phyloP scores from a whole-genome alignment of 2,329 filamentous ascomycete species.

The Venturia pyrina region DNA sequence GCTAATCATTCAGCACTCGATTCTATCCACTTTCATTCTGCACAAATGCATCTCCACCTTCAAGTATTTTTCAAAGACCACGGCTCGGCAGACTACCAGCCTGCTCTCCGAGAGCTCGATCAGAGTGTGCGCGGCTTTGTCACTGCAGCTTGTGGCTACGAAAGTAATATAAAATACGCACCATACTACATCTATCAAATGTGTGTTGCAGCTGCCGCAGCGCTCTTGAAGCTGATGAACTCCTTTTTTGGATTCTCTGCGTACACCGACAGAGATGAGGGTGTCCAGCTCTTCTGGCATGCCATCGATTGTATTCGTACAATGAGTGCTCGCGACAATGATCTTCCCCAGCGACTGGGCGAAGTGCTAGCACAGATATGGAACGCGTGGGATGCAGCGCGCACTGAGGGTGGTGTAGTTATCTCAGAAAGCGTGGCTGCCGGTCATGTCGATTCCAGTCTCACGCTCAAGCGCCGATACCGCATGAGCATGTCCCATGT shows the following conservation, averaged over 20 bases:
- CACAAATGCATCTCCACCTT: conserved; percentile 63
- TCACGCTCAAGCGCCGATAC: conserved; percentile 74
- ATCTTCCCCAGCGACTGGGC: conserved; percentile 67
- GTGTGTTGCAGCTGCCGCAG: conserved; percentile 71
- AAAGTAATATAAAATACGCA: conserved; percentile 51
- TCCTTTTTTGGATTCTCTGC: conserved; percentile 59
- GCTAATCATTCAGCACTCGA: conserved; percentile 19
- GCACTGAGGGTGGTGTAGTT: conserved; percentile 3
- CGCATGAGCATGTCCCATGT: conserved; percentile 78
- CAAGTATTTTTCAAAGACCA: conserved; percentile 76
- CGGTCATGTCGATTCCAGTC: conserved; percentile 49
- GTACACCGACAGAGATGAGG: conserved; percentile 55
- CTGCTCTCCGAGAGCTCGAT: conserved; percentile 68
- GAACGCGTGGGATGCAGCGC: conserved; percentile 40
- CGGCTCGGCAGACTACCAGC: conserved; percentile 58
- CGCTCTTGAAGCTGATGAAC: conserved; percentile 65
- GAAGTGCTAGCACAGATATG: conserved; percentile 84
- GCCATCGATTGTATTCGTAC: conserved; percentile 61
- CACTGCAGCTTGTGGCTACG: conserved; percentile 40
- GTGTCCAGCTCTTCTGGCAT: conserved; percentile 58
- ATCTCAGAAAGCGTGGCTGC: conserved; percentile 1
- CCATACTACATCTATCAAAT: conserved; percentile 77
- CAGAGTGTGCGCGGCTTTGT: conserved; percentile 61
- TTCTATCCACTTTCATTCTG: conserved; percentile 58
- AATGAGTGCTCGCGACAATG: conserved; percentile 67